Base-by-base conservation (phyloP, 2,329 filamentous ascomycete genomes). In the Fusarium pilosicola region DNA sequence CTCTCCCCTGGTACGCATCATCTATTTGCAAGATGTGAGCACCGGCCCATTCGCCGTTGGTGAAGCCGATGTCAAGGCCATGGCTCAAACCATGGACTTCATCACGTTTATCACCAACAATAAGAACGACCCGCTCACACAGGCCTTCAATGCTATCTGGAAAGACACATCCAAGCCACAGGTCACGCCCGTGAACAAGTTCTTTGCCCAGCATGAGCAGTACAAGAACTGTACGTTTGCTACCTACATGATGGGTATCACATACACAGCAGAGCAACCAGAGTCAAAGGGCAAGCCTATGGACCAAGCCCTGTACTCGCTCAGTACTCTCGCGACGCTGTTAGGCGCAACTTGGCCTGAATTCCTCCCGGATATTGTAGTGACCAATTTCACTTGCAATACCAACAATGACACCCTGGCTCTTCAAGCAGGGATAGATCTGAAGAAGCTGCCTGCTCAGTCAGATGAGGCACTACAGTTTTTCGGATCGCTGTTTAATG, bases 351-450 rank as follows among this genome's bases (percentile, higher is more conserved):
- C 38, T 0, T 65, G 62, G 62, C 56, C 62, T 0, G 15, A 22
- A 1, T 24, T 20, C 6, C 18, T 51, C 17, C 62, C 45, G 1
- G 62, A 65, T 7, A 62, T 65, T 20, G 24, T 32, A 6, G 62
- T 52, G 22, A 65, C 62, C 24, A 52, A 65, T 14, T 65, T 65
- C 4, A 62, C 39, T 39, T 65, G 62, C 45, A 65, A 30, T 17
- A 65, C 57, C 8, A 15, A 30, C 2, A 65, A 65, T 12, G 45
- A 44, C 6, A 12, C 20, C 2, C 56, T 65, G 0, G 24, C 45
- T 1, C 15, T 62, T 20, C 45, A 38, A n/a, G 62, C 56, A 2
- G 56, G 13, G 32, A 42, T 62, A 14, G 62, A 65, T 7, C 7
- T 51, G n/a, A 42, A 36, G 18, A n/a, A 51, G 7, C 4, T 65